Evolutionary conservation across 352 stramenopile genomes (phyloP), one percentile per base, ranked within the genome.

Genomic region (Aphanomyces euteiches): DNA sequence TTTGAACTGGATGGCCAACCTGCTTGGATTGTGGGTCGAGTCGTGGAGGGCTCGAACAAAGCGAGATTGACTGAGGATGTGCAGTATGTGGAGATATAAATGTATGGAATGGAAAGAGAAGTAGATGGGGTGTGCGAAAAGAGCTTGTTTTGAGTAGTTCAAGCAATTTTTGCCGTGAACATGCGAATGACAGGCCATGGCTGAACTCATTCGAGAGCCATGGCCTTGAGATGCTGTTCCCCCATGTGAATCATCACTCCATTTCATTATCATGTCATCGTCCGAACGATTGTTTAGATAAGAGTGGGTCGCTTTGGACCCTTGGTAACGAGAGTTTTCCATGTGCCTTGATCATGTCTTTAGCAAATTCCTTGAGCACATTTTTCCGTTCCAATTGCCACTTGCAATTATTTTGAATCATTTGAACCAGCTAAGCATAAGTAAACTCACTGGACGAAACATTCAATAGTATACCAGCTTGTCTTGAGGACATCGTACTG

Each of bases 1-100:
- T 77, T 90, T 66, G 82, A 84, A 61, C 66, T 97, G 45, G 91
- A 96, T 69, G 89, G 89, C 56, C 90, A 95, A 72, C 81, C 84
- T 5, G 82, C 93, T 47, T 98, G 95, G 95, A 85, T 98, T 68
- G 89, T 98, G 50, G 95, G 95, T n/a, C 81, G 81, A 45, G 88
- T 98, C 17, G 79, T 96, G 17, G 73, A 79, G 17, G 84, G 92
- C n/a, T 75, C 45, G 39, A 88, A 89, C 56, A 78, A 88, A 47
- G 85, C 85, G 5, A 74, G 79, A 45, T 89, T 93, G 65, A 66
- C 88, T 28, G 69, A 75, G 0, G 76, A 82, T 68, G 78, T 80
- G 28, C 80, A 74, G 45, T 80, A 90, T 60, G 68, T 92, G 40
- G 80, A 90, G 57, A 73, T 92, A 36, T 67, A 67, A 54, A 6